These are phyloP conservation scores for Stylosanthes scabra DNA, from an alignment of 331 rosid genomes.

Conservation along the genomic window DNA sequence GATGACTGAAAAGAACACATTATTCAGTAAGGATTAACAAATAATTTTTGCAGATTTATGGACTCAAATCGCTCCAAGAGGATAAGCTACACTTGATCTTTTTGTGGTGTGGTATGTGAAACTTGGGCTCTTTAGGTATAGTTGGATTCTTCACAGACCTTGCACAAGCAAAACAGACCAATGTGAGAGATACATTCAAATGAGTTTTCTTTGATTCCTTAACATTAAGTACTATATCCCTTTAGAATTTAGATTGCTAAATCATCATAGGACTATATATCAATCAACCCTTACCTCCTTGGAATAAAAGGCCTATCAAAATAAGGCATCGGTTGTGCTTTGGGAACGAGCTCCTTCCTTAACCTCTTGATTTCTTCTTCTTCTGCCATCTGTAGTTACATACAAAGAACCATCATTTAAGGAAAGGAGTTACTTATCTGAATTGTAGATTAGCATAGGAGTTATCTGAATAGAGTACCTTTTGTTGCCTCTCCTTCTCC, in stretches of 20 bases:
- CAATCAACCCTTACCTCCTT: slow-evolving; percentile 72
- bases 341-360: slow-evolving; percentile 87
- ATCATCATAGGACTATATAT: slow-evolving; percentile 7
- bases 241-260: slow-evolving; percentile 1
- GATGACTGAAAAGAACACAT: slow-evolving; percentile 10
- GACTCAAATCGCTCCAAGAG: slow-evolving; percentile 68
- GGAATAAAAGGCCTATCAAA: slow-evolving; percentile 98
- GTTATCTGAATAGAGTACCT: slow-evolving; percentile 49
- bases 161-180: neutral
- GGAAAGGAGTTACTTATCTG: neutral
- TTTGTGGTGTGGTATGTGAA: slow-evolving; percentile 72
- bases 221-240: too few species aligned
- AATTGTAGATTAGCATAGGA: neutral
- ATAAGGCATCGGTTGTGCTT: slow-evolving; percentile 98
- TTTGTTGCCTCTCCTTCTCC: slow-evolving; percentile 78
- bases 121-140: slow-evolving; percentile 72
- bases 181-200: slow-evolving; percentile 1
- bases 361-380: slow-evolving; percentile 84
- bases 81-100: slow-evolving; percentile 70
- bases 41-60: slow-evolving; percentile 40
- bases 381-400: slow-evolving; percentile 65
- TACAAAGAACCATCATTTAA: slow-evolving; percentile 8
- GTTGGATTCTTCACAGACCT: slow-evolving; percentile 92
- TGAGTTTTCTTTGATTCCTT: neutral
- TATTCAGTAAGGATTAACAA: slow-evolving; percentile 35